Base-by-base conservation (phyloP, 2,329 filamentous ascomycete genomes). In the Exophiala alcalophila region DNA sequence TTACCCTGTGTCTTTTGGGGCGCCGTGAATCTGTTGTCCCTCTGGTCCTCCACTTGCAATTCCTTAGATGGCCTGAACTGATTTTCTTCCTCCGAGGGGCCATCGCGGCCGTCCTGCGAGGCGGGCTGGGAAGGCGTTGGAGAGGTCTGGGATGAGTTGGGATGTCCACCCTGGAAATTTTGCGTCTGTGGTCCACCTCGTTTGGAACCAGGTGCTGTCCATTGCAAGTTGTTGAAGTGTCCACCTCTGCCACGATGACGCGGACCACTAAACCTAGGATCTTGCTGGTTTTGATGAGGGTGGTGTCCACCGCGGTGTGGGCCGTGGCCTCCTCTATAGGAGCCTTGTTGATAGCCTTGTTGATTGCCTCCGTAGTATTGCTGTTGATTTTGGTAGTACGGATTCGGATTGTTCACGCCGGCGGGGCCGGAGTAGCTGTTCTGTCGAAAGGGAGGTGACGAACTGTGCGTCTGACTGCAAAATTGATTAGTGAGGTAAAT, bases 221-320 rank as follows among this genome's bases (percentile, higher is more conserved):
- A 90, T 31, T 87, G 85, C 2, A 81, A 62, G 65, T 85, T 79
- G 65, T 81, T 73, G 70, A 83, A 77, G 65, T 81, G 69, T 50
- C 71, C 69, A 23, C 69, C 72, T 52, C 76, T 69, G 24, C 80
- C 80, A 37, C 83, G 65, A 14, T 25, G 21, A 19, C 40, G 34
- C 29, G 50, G 46, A 20, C 44, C 47, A 24, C 40, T 50, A 29
- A 57, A 57, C 39, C 55, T 47, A 36, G 51, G 52, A 37, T 56
- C 55, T 37, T 41, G 47, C 15, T 46, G 47, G 12, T 34, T 42
- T 34, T 50, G 61, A 18, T 64, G 61, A 32, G 65, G 67, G 57
- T 76, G 80, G 41, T 78, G 73, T 45, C 73, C 77, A 24, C 80
- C 80, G 38, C 83, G 76, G 57, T 80, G 83, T 11, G 71, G 68